Conservation (phyloP, 116 monocot species). For the Dioscorea cayenensis region DNA sequence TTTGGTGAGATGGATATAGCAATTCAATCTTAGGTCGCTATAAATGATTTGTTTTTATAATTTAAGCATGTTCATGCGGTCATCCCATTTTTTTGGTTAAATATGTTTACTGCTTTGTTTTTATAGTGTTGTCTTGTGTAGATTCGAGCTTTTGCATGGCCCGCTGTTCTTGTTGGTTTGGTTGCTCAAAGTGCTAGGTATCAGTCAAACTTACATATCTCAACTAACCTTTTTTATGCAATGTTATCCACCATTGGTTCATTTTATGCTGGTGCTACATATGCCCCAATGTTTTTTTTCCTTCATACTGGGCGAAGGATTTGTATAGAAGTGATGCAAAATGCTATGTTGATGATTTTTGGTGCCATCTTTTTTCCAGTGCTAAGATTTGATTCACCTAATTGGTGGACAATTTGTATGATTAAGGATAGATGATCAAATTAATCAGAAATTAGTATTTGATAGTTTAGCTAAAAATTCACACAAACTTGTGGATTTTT, state of each 20-base stretch:
- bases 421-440: no score
- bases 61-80: no score
- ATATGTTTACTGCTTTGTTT: not conserved
- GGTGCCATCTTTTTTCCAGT: no score
- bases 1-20: no score
- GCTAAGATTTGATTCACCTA: no score
- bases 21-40: no score
- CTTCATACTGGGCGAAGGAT: not conserved
- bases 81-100: no score
- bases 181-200: slow-evolving; percentile 99
- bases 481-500: no score
- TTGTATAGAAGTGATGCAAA: not conserved
- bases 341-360: not conserved
- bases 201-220: not conserved
- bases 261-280: not conserved
- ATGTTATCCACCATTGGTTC: not conserved
- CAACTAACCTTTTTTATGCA: not conserved
- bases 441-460: no score
- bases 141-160: slow-evolving; percentile 94
- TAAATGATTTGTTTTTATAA: no score
- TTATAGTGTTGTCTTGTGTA: slow-evolving; percentile 11
- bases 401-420: no score
- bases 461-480: no score
- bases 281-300: not conserved
- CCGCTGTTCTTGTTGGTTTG: slow-evolving; percentile 93